Evolutionary conservation across 768 basidiomycete species (phyloP), one percentile per base, ranked within the genome.

Genomic region (Cytidiella melzeri): DNA sequence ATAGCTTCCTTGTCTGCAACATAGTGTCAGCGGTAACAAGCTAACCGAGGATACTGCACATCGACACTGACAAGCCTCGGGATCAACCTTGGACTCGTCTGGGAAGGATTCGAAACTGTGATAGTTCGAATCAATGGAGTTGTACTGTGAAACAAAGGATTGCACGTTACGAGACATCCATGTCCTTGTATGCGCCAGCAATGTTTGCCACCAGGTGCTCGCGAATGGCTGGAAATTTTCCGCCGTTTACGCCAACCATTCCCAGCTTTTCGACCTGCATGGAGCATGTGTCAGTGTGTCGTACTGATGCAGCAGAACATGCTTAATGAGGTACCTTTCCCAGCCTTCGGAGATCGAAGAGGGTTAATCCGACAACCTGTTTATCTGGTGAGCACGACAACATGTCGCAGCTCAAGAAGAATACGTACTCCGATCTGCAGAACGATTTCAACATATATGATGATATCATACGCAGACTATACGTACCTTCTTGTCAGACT

Each of bases 221-320:
- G 49, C 87, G 77, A 57, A 95, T 93, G 37, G 78, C 84, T 19
- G 92, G 89, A 67, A 90, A 95, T 67, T 93, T 92, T 47, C 74
- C 77, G 34, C 91, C 92, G 63, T 84, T 89, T 41, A 90, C 88
- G 26, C 92, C 92, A 47, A 87, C 93, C 91, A 94, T 94, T 43
- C 79, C 76, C 20, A 92, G 79, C 45, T 81, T 71, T 57, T 78
- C 79, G 38, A 91, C 79, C 85, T 83, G 44, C 26, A n/a, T n/a
- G n/a, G n/a, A n/a, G n/a, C n/a, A n/a, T n/a, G n/a, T n/a, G n/a
- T n/a, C n/a, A 9, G 18, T 15, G 34, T 1, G n/a, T 5, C 3
- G 19, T 11, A 27, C 7, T 10, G 26, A 19, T 6, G 24, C 48
- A 55, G 52, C 43, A 45, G 52, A 57, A 54, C 54, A 56, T n/a